Evolutionary conservation across 2,329 filamentous ascomycete genomes (phyloP), one percentile per base, ranked within the genome.

Genomic region (Didymella sp.): DNA sequence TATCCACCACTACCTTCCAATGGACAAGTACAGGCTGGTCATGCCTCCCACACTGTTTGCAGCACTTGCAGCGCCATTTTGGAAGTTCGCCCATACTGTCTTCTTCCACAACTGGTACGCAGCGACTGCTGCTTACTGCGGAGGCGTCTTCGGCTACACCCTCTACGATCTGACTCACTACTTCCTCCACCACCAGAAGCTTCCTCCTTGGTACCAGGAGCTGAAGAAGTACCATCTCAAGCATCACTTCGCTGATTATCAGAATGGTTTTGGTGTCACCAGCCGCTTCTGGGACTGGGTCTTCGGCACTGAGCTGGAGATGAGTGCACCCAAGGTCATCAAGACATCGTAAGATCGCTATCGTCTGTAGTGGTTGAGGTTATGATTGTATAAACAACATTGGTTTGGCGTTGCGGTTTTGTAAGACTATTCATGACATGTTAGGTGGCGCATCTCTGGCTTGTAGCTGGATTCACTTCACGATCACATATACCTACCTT

Each of bases 101-200:
- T 92, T 99, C 76, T 89, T 80, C 75, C 93, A 88, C 79, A 86
- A 94, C 77, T 98, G 93, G 93, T 84, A 90, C 76, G 85, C 89
- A 9, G 95, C 87, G 5, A 85, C 88, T 0, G 86, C 88, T 21
- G 89, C 92, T 4, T 99, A 85, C 81, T 94, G 88, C 70, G 95
- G 95, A 46, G 95, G 93, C 60, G 88, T 99, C 62, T 96, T 96
- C 69, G 95, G 95, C 55, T 99, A 99, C 76, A 85, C 97, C 61
- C 92, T 90, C 82, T 99, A 99, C 80, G 95, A 99, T 76, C 73
- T 97, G 81, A 99, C 95, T 1, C 95, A 99, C 77, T 99, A 98
- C 83, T 99, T 99, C 84, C 85, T 99, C 35, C 95, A 99, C 77
- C 95, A 99, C 80, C 87, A 90, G 79, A 96, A 92, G 69, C 86